Evolutionary conservation across 305 asterid species (phyloP).

Genomic region (Solanum chacoense): DNA sequence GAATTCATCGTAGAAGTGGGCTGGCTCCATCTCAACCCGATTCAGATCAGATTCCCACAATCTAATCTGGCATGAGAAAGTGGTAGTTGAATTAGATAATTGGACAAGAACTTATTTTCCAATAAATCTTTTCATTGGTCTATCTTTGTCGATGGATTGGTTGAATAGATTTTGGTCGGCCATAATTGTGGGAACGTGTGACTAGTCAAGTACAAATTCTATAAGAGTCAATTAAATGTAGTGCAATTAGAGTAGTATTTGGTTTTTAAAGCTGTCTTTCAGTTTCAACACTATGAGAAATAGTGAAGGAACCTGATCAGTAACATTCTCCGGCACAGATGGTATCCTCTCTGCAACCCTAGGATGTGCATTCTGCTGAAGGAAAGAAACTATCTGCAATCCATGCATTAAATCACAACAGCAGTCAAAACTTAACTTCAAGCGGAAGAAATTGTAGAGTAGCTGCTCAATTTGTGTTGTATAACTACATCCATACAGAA

Average conservation of each 20-base stretch:
- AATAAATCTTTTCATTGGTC: background rate
- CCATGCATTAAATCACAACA: constrained; percentile 1
- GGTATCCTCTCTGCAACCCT: constrained; percentile 81
- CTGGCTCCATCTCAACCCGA: constrained; percentile 67
- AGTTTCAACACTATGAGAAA: background rate
- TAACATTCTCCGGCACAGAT: constrained; percentile 89
- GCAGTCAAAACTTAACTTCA: background rate
- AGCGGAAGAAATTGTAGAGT: background rate
- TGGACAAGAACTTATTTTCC: background rate
- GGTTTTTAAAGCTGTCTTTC: background rate
- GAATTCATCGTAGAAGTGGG: constrained; percentile 68
- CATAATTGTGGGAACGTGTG: background rate
- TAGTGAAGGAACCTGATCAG: constrained; percentile 61
- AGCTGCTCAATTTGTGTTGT: background rate
- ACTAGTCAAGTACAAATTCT: background rate
- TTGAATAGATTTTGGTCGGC: background rate
- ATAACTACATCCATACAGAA: background rate
- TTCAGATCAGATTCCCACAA: constrained; percentile 94
- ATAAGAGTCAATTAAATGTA: background rate
- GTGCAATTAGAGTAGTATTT: background rate
- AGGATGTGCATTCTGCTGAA: constrained; percentile 97
- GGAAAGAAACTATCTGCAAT: constrained; percentile 84
- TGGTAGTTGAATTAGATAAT: background rate
- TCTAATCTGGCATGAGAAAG: constrained; percentile 45
- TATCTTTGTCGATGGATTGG: background rate